Percentiles rank a stretch among this genome's conserved stretches.
phyloP scores from a whole-genome alignment of 257 asterid species.

The Jacaranda mimosifolia region DNA sequence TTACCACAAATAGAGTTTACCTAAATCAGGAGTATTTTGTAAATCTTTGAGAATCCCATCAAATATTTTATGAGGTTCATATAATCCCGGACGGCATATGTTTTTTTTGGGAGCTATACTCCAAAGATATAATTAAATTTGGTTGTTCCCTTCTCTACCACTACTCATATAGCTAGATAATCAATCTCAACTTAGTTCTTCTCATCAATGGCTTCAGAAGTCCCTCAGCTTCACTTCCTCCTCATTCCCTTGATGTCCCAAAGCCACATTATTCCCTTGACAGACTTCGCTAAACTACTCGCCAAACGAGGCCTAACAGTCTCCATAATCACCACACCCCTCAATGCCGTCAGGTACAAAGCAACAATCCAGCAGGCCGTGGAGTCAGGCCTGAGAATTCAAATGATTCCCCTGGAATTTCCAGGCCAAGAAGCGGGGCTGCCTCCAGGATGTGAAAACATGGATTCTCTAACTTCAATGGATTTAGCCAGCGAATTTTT shows the following conservation, averaged over 20 bases:
- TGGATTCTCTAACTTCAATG: constrained; percentile 51
- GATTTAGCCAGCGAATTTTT: constrained; percentile 37
- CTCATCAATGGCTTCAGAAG: constrained; percentile 42
- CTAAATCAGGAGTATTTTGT: too few relatives aligned
- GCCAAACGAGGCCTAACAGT: constrained; percentile 48
- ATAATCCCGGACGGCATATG: too few relatives aligned
- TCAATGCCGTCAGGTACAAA: constrained; percentile 43
- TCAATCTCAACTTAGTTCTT: not conserved
- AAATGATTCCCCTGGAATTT: constrained; percentile 45
- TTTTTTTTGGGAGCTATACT: too few relatives aligned
- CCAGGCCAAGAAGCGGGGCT: constrained; percentile 57
- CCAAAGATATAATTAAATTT: too few relatives aligned
- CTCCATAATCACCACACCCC: constrained; percentile 56
- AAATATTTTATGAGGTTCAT: too few relatives aligned
- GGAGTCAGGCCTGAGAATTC: constrained; percentile 40
- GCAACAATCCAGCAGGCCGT: constrained; percentile 33
- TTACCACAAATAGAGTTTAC: too few relatives aligned
- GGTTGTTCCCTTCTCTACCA: not conserved
- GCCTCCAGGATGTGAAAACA: constrained; percentile 63
- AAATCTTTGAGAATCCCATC: too few relatives aligned
- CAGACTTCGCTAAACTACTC: constrained; percentile 56
- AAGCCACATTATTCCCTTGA: constrained; percentile 65
- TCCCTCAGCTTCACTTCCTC: constrained; percentile 51
- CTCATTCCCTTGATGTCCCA: constrained; percentile 63
- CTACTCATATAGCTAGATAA: not conserved